Evolutionary conservation across 768 basidiomycete species (phyloP), one percentile per base, ranked within the genome.

Genomic region (Tubosaeta sp.): DNA sequence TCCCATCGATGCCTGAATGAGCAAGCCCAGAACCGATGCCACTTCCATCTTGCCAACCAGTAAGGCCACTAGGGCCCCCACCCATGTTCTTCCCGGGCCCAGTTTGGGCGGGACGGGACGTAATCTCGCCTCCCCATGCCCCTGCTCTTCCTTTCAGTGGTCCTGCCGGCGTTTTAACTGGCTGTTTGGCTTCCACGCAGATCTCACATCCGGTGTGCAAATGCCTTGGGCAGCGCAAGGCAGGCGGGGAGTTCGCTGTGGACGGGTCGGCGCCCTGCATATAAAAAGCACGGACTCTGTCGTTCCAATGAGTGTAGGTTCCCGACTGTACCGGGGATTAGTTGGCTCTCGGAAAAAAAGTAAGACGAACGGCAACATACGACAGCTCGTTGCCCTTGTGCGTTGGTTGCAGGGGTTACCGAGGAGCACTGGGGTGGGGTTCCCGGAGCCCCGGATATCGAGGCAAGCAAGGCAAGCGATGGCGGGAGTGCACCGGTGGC

Each of bases 11-110:
- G 13, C 78, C 81, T 22, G 83, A 79, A 25, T 78, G 72, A 25
- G 83, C 71, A 27, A 89, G 75, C 4, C 88, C 88, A 3, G 83
- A 80, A 11, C 88, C 88, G 43, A 89, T 78, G 13, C 88, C 88
- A 54, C 78, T 80, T 6, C 85, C 84, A 48, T 89, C 86, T 58
- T 83, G 81, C 84, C 86, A 88, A 3, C 86, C 88, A 2, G 81
- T 81, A 38, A 89, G 76, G 1, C 81, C 81, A 8, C 78, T 78
- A 4, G 67, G 67, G 29, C 63, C 62, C 11, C 66, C 65, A n/a
- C 66, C 64, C 59, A 59, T 61, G 52, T 57, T 58, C 52, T 59
- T 60, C 2, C 55, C 63, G 6, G 57, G 55, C 16, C 57, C 56
- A 13, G 58, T 52, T 31, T 59, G 57, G 27, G 59, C 44, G 25